Percentiles rank a stretch among this genome's conserved stretches.
phyloP scores from a whole-genome alignment of 2,329 filamentous ascomycete genomes.

The Calonectria montana region DNA sequence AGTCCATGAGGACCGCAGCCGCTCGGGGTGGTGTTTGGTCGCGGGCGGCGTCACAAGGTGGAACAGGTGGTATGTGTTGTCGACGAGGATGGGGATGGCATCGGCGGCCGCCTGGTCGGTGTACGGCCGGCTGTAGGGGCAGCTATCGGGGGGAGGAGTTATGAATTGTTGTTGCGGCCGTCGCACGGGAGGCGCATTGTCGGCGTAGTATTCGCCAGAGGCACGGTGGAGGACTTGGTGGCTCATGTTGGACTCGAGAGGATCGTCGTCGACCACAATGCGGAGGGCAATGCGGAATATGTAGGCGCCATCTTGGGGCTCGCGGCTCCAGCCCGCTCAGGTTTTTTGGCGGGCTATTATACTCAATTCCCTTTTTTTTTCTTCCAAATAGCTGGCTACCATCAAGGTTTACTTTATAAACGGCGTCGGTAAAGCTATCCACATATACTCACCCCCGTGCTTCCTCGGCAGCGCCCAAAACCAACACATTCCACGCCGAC shows the following conservation, averaged over 20 bases:
- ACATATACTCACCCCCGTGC: neutral
- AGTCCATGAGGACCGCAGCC: slow-evolving; percentile 48
- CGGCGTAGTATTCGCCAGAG: slow-evolving; percentile 1
- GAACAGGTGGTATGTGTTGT: slow-evolving; percentile 51
- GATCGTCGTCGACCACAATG: neutral
- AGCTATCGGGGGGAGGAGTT: slow-evolving; percentile 42
- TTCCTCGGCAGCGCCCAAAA: slow-evolving; percentile 4
- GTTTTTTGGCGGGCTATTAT: slow-evolving; percentile 3
- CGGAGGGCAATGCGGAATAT: neutral
- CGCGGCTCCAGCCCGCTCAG: neutral
- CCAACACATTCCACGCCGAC: slow-evolving; percentile 16
- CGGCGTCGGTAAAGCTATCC: slow-evolving; percentile 2
- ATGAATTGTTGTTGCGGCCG: slow-evolving; percentile 25
- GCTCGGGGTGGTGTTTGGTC: slow-evolving; percentile 48
- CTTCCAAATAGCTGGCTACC: neutral
- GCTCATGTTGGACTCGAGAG: neutral
- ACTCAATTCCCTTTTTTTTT: neutral
- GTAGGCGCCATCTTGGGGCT: neutral
- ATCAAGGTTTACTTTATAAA: slow-evolving; percentile 5
- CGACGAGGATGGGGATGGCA: slow-evolving; percentile 50
- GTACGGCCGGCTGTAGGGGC: slow-evolving; percentile 43
- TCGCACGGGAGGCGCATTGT: neutral
- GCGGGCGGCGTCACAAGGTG: slow-evolving; percentile 47
- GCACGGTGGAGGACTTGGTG: neutral
- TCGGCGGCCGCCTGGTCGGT: slow-evolving; percentile 47